phyloP scores from a whole-genome alignment of 179 eudicot species.

The Beta macrorhiza region DNA sequence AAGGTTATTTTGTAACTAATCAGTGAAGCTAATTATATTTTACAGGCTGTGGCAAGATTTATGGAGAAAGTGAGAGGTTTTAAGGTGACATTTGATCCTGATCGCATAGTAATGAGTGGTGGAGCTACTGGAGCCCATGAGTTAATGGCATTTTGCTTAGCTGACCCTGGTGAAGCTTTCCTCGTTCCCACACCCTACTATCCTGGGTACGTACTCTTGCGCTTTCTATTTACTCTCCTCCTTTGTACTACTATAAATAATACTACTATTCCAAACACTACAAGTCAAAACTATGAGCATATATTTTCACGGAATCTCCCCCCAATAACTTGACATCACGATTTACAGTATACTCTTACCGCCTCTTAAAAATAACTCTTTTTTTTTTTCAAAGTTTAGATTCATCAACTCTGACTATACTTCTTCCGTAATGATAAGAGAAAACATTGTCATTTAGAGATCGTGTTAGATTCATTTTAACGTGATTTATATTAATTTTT shows the following conservation, averaged over 20 bases:
- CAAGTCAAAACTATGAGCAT: not conserved
- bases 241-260: too few relatives aligned
- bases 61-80: conserved; percentile 84
- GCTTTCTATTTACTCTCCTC: too few relatives aligned
- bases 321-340: too few relatives aligned
- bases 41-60: conserved; percentile 77
- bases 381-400: too few relatives aligned
- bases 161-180: conserved; percentile 89
- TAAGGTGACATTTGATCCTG: conserved; percentile 63
- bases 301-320: not conserved
- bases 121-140: conserved; percentile 98
- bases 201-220: conserved; percentile 57
- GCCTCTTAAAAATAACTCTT: too few relatives aligned
- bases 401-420: too few relatives aligned
- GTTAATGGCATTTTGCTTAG: conserved; percentile 68
- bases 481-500: too few relatives aligned
- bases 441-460: too few relatives aligned
- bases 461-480: too few relatives aligned
- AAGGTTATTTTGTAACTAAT: not conserved
- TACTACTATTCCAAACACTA: not conserved
- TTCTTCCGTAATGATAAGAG: too few relatives aligned
- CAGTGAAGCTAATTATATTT: not conserved
- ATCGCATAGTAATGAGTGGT: conserved; percentile 83
- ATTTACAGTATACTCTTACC: too few relatives aligned
- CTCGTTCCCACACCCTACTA: conserved; percentile 89